Conservation (phyloP, 2,329 filamentous ascomycete species). For the Sclerotinia subarctica region DNA sequence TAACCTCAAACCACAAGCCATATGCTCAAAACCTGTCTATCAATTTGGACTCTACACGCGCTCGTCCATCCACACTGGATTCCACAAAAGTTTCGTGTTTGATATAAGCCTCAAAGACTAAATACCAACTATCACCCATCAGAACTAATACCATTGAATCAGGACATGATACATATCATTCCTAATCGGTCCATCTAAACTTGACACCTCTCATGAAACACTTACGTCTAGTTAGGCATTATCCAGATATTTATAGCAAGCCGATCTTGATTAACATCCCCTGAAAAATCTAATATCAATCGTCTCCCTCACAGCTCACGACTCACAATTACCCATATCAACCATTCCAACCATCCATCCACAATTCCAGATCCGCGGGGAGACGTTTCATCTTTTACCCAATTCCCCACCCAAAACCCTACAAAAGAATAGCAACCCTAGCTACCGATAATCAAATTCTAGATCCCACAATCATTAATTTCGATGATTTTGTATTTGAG, state of each 20-base stretch:
- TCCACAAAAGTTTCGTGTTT: constrained; percentile 4
- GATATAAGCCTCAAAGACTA: not conserved
- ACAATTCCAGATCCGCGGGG: too few relatives aligned
- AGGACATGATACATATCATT: not conserved
- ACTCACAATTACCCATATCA: not conserved
- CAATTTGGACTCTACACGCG: not conserved
- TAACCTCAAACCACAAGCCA: constrained; percentile 8
- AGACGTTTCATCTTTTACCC: not conserved
- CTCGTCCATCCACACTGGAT: not conserved
- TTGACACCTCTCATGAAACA: not conserved
- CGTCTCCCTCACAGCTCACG: not conserved
- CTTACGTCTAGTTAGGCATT: not conserved
- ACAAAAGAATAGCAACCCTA: not conserved
- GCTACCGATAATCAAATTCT: not conserved
- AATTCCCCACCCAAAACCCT: not conserved
- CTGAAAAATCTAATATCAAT: not conserved
- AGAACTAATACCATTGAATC: not conserved
- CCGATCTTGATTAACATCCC: not conserved
- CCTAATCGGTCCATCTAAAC: not conserved
- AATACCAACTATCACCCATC: not conserved
- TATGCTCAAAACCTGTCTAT: not conserved
- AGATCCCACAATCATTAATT: not conserved
- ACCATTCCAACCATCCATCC: not conserved
- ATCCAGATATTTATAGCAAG: constrained; percentile 10
- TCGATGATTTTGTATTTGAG: too few relatives aligned